Evolutionary conservation across 371 early-diverging fungal species (phyloP), one percentile per base, ranked within the genome.

Genomic region (Quaeritorhiza haematococci): DNA sequence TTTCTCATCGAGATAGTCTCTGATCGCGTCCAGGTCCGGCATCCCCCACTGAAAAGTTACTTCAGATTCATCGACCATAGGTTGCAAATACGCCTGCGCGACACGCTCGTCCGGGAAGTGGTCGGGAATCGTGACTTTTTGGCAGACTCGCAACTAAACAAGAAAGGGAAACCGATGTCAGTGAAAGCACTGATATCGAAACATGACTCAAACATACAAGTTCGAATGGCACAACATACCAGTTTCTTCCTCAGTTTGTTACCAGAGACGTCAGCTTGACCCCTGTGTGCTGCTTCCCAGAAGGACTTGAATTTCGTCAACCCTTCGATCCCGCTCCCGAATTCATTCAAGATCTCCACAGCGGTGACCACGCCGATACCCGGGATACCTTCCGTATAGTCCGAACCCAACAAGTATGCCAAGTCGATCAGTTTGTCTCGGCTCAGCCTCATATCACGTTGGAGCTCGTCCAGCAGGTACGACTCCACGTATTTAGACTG

Each of bases 291-390:
- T n/a, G 45, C 34, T 28, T 63, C n/a, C 74, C 84, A 88, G 87
- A 88, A 91, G 8, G 66, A 66, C 17, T 69, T 69, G 65, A 89
- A 89, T 28, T 71, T 49, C 63, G 19, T 60, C 72, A 61, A 88
- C 33, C 50, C 44, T 4, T 35, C 56, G 19, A 27, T 46, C 15
- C 61, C 65, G n/a, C n/a, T n/a, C n/a, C 38, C 10, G 48, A 46
- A 97, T 61, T 87, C 86, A 33, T 76, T 74, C 49, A 97, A 53
- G 26, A 93, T 83, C 64, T 95, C 93, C 82, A 93, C 80, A 0
- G 95, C 97, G 13, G 85, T 83, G n/a, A 93, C 92, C 17, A 89
- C 83, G n/a, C 99, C 99, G 24, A 98, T 71, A 3, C 96, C 94
- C 32, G 82, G 76, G 32, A 98, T 76, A 0, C 99, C 99, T n/a